A percentile compares a stretch with the other conserved stretches of the same genome.
phyloP scores from a whole-genome alignment of 805 yeast species.

The Lachancea kluyveri region DNA sequence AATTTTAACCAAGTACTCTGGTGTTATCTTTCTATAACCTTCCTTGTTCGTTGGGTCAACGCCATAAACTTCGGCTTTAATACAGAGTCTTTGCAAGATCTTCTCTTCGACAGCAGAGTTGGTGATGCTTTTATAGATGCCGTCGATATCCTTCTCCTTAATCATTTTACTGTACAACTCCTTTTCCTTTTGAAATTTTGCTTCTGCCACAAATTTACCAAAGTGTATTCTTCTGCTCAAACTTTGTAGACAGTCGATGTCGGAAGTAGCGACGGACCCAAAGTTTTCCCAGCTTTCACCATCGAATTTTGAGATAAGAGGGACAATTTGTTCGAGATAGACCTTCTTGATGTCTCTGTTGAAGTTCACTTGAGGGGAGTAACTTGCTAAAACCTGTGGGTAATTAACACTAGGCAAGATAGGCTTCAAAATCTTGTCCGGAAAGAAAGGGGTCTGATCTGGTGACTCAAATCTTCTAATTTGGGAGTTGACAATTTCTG shows the following conservation, averaged over 20 bases:
- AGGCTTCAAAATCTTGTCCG: conserved; percentile 55
- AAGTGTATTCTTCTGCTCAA: conserved; percentile 90
- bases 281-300: conserved; percentile 80
- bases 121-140: conserved; percentile 77
- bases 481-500: conserved; percentile 72
- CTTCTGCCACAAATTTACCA: conserved; percentile 96
- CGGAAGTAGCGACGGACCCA: conserved; percentile 82
- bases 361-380: conserved; percentile 68
- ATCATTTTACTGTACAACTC: conserved; percentile 62
- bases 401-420: conserved; percentile 73
- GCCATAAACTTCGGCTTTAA: conserved; percentile 83
- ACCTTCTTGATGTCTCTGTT: conserved; percentile 60
- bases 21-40: conserved; percentile 71
- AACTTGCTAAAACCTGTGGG: conserved; percentile 72
- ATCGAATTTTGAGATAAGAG: conserved; percentile 54
- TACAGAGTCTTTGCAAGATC: conserved; percentile 69
- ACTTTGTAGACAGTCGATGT: conserved; percentile 82
- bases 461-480: conserved; percentile 90
- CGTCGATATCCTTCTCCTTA: conserved; percentile 54
- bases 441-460: conserved; percentile 88
- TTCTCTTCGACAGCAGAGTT: conserved; percentile 80
- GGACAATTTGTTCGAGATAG: conserved; percentile 72
- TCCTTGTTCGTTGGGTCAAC: conserved; percentile 76
- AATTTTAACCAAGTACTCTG: conserved; percentile 73
- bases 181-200: conserved; percentile 70